Conservation (phyloP, 805 yeast genomes). For the Wickerhamiella dianesei region DNA sequence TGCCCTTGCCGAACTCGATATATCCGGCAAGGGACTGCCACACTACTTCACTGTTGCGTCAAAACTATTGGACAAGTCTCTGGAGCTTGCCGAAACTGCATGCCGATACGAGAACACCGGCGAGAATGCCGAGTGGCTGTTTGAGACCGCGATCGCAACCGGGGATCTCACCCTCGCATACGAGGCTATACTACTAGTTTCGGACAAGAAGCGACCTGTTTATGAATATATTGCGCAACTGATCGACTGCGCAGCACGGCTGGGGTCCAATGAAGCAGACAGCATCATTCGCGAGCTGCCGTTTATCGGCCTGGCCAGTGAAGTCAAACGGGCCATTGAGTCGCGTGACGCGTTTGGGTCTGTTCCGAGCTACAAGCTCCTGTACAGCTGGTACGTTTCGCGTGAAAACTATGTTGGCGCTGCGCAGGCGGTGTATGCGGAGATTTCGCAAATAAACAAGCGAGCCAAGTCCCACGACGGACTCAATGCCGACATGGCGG, state of each 20-base stretch:
- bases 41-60: neutral
- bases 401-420: slow-evolving; percentile 32
- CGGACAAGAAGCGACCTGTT: neutral
- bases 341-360: slow-evolving; percentile 22
- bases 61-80: neutral
- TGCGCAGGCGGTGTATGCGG: slow-evolving; percentile 17
- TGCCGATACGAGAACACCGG: neutral
- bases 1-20: neutral
- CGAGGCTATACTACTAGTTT: slow-evolving; percentile 3
- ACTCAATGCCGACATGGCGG: neutral
- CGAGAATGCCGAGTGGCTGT: neutral
- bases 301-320: slow-evolving; percentile 31
- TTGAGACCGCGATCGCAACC: neutral
- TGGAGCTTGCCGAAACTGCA: neutral
- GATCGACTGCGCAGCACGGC: slow-evolving; percentile 18
- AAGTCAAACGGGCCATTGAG: slow-evolving; percentile 32
- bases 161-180: neutral
- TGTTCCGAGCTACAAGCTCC: slow-evolving; percentile 35
- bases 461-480: neutral
- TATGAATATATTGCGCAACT: slow-evolving; percentile 12
- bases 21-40: slow-evolving; percentile 1
- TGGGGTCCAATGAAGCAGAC: slow-evolving; percentile 26
- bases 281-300: slow-evolving; percentile 30
- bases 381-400: slow-evolving; percentile 38
- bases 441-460: neutral